Percentiles rank a stretch among this genome's conserved stretches.
These are phyloP conservation scores for Clohesyomyces aquaticus DNA, from an alignment of 495 filamentous ascomycete genomes.

Conservation along the genomic window DNA sequence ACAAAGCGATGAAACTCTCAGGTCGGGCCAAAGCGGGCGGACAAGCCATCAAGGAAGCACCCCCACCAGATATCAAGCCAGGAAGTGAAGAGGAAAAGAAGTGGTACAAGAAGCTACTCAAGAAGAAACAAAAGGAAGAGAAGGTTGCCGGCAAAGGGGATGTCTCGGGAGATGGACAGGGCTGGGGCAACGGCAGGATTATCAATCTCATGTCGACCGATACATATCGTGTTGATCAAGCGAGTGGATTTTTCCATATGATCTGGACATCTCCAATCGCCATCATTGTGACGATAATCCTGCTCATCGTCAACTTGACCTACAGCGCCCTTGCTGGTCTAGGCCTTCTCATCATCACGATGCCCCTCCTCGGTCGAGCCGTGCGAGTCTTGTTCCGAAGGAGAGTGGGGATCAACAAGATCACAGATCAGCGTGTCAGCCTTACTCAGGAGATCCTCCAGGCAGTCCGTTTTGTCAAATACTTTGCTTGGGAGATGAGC, in stretches of 20 bases:
- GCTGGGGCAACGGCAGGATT: slow-evolving; percentile 90
- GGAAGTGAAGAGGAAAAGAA: slow-evolving; percentile 53
- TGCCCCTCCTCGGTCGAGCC: slow-evolving; percentile 73
- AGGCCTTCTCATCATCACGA: slow-evolving; percentile 73
- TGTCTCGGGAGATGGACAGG: slow-evolving; percentile 67
- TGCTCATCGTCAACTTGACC: slow-evolving; percentile 81
- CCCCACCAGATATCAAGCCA: slow-evolving; percentile 44
- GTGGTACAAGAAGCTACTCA: slow-evolving; percentile 52
- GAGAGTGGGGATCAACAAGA: slow-evolving; percentile 79
- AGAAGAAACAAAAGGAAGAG: slow-evolving; percentile 47
- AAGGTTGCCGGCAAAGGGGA: slow-evolving; percentile 50
- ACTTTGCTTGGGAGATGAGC: slow-evolving; percentile 88
- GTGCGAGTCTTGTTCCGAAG: slow-evolving; percentile 72
- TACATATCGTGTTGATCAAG: slow-evolving; percentile 85
- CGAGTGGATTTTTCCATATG: slow-evolving; percentile 85
- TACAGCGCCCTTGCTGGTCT: slow-evolving; percentile 91
- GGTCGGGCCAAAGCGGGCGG: slow-evolving; percentile 50
- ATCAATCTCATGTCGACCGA: slow-evolving; percentile 93
- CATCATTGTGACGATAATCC: slow-evolving; percentile 73
- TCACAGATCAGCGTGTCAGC: slow-evolving; percentile 88
- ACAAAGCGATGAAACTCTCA: slow-evolving; percentile 53
- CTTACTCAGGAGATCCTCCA: slow-evolving; percentile 92
- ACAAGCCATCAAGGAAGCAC: slow-evolving; percentile 40
- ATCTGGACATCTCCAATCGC: slow-evolving; percentile 82
- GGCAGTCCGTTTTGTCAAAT: slow-evolving; percentile 92